These are phyloP conservation scores for Coemansia sp. DNA, from an alignment of 192 early-diverging fungal species.

Conservation along the genomic window DNA sequence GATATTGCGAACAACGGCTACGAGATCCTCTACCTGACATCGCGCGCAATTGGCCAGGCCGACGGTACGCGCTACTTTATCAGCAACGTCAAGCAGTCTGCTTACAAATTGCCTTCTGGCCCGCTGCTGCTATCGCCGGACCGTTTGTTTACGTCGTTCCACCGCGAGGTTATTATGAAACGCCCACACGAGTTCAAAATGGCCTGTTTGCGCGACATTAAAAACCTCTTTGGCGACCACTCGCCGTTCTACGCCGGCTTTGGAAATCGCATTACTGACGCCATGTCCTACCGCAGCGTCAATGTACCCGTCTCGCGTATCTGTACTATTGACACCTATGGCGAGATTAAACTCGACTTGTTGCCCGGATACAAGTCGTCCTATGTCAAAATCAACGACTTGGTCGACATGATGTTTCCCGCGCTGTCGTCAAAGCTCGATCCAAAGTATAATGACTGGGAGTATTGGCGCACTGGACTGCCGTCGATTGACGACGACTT, in stretches of 20 bases:
- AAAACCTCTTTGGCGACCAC: slow-evolving; percentile 78
- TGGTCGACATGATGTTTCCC: slow-evolving; percentile 97
- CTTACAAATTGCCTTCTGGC: slow-evolving; percentile 88
- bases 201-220: slow-evolving; percentile 89
- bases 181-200: slow-evolving; percentile 98
- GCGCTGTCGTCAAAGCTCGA: slow-evolving; percentile 62
- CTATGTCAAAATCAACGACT: slow-evolving; percentile 86
- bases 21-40: slow-evolving; percentile 92
- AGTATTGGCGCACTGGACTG: slow-evolving; percentile 70
- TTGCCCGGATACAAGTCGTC: slow-evolving; percentile 82
- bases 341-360: slow-evolving; percentile 91
- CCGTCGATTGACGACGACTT: slow-evolving; percentile 45
- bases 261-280: slow-evolving; percentile 97
- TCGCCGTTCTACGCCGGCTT: slow-evolving; percentile 97
- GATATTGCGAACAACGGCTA: slow-evolving; percentile 95
- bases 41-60: slow-evolving; percentile 94
- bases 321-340: slow-evolving; percentile 93
- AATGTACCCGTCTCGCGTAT: slow-evolving; percentile 92
- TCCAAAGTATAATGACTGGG: slow-evolving; percentile 81
- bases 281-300: slow-evolving; percentile 92
- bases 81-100: slow-evolving; percentile 84
- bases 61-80: slow-evolving; percentile 92
- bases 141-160: slow-evolving; percentile 88
- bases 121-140: slow-evolving; percentile 97
- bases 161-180: slow-evolving; percentile 92